These are phyloP conservation scores for Hordeum marinum DNA, from an alignment of 176 grass and related monocot genomes.

Conservation along the genomic window DNA sequence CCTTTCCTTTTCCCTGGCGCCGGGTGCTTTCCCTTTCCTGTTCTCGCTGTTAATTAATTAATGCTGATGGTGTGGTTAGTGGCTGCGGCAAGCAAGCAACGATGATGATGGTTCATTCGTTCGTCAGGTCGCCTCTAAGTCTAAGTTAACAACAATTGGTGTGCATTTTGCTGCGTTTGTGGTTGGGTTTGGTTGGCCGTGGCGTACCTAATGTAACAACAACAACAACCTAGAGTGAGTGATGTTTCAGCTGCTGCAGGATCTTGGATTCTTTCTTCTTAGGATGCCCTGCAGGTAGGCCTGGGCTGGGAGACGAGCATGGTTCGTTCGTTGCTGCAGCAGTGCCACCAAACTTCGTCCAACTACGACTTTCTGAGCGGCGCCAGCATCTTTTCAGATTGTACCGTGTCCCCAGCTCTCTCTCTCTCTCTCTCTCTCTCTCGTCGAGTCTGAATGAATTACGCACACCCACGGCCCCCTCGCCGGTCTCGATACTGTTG, in stretches of 20 bases:
- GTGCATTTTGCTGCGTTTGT: slow-evolving; percentile 13
- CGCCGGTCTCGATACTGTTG: background rate
- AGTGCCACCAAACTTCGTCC: slow-evolving; percentile 9
- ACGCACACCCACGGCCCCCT: background rate
- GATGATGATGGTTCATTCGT: no score
- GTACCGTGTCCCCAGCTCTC: background rate
- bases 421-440: background rate
- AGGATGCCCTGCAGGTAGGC: slow-evolving; percentile 2
- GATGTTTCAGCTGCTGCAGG: slow-evolving; percentile 46
- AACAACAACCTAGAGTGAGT: slow-evolving; percentile 33
- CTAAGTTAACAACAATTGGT: slow-evolving; percentile 60
- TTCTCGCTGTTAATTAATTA: slow-evolving; percentile 43
- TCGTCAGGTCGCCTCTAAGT: slow-evolving; percentile 22
- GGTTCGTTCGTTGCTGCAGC: background rate
- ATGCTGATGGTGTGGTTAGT: slow-evolving; percentile 38
- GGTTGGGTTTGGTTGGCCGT: slow-evolving; percentile 34
- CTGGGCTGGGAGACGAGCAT: background rate
- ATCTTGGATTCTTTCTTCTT: background rate
- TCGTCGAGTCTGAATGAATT: background rate
- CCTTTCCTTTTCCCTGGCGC: slow-evolving; percentile 24
- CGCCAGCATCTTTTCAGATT: background rate
- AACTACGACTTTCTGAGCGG: background rate
- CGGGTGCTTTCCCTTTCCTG: background rate
- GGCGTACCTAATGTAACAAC: slow-evolving; percentile 68
- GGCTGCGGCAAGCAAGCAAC: slow-evolving; percentile 17